phyloP scores from a whole-genome alignment of 177 flowering plant genomes.

The Vitis hybrid region DNA sequence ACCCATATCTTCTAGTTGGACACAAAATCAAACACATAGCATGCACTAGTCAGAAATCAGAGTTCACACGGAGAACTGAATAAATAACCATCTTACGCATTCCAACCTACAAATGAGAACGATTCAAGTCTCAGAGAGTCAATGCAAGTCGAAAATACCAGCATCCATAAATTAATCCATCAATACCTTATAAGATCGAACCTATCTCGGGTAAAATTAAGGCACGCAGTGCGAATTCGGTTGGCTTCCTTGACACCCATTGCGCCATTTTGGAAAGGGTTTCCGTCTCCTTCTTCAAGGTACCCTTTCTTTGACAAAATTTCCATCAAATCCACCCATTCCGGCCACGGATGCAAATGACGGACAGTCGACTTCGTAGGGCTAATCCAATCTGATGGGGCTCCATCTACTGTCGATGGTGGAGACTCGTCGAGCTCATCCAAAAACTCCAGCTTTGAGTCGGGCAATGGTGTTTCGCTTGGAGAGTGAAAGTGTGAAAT shows the following conservation, averaged over 20 bases:
- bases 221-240: slow-evolving; percentile 67
- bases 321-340: slow-evolving; percentile 79
- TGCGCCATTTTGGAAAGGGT: slow-evolving; percentile 36
- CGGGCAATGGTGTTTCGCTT: slow-evolving; percentile 17
- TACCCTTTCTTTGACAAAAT: slow-evolving; percentile 48
- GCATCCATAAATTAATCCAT: background rate
- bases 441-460: slow-evolving; percentile 29
- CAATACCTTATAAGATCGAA: slow-evolving; percentile 59
- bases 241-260: slow-evolving; percentile 56
- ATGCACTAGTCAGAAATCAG: slow-evolving; percentile 7
- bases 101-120: too few relatives aligned
- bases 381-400: background rate
- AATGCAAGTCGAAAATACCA: too few relatives aligned
- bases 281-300: slow-evolving; percentile 31
- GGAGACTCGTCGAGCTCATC: slow-evolving; percentile 32
- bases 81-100: background rate
- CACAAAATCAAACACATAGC: slow-evolving; percentile 32
- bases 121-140: too few relatives aligned
- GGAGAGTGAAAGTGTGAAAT: slow-evolving; percentile 28
- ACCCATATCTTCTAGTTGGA: background rate
- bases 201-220: slow-evolving; percentile 70
- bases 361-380: slow-evolving; percentile 11
- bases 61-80: background rate
- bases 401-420: background rate
- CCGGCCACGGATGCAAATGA: slow-evolving; percentile 74